Evolutionary conservation across 1,139 yeast genomes (phyloP), one percentile per base, ranked within the genome.

Genomic region (Saccharomycopsis hybrid): DNA sequence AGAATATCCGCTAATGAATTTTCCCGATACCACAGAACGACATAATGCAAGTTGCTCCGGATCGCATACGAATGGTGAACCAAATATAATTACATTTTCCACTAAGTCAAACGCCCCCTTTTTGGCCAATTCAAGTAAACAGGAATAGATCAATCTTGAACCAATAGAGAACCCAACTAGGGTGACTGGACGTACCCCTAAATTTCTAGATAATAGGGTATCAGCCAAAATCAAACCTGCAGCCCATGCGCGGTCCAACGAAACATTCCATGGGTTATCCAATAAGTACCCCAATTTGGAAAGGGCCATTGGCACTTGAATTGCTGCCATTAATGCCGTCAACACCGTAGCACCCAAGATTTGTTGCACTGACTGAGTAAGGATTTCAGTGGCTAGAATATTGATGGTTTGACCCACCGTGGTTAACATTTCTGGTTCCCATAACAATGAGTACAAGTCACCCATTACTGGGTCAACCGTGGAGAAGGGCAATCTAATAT

Each of bases 381-480:
- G 73, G 0, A 95, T 94, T 65, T 94, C 99, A 42, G 94, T 85
- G 0, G 98, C 98, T 52, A 94, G 73, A 60, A 94, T 90, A 56
- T 80, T 80, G 56, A 94, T 90, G 0, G 98, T 94, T 64, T 92
- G 97, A 60, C 98, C 98, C 79, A 88, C 89, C 47, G 96, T 86
- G 55, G 80, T 85, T 60, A 94, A 78, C 95, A 94, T 87, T 59
- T 94, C 98, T 0, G 99, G 99, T 65, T 94, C 99, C 98, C 98
- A 94, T 45, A 86, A 70, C 13, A 94, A 72, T 0, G 97, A 88
- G 60, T 85, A 85, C 59, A 92, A 70, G 65, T 94, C 99, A 9
- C 99, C 98, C 94, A 92, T 89, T 0, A 90, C 87, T 0, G 98
- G 98, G 63, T 94, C 98, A 4, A 92, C 85, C 0, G 98, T 92